These are phyloP conservation scores for Leccinum imitatum DNA, from an alignment of 768 basidiomycete species.

Conservation along the genomic window DNA sequence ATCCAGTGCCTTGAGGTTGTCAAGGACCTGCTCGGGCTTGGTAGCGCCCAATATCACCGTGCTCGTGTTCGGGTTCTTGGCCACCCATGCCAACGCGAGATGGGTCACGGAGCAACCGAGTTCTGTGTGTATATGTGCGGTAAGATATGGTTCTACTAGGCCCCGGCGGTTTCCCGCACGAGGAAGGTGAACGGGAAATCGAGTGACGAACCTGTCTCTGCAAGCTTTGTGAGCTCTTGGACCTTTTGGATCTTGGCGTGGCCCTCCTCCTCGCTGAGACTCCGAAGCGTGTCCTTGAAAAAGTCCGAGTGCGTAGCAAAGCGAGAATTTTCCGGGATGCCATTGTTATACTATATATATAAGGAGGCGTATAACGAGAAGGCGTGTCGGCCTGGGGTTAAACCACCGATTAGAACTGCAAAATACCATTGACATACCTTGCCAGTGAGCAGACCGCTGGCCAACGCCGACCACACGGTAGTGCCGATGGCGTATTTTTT, in stretches of 20 bases:
- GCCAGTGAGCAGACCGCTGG: conserved; percentile 54
- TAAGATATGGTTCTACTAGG: not conserved
- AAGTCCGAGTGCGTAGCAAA: conserved; percentile 47
- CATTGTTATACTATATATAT: conserved; percentile 44
- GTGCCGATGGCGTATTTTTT: conserved; percentile 47
- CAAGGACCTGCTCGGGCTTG: conserved; percentile 45
- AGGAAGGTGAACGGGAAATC: not conserved
- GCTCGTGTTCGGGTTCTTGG: conserved; percentile 48
- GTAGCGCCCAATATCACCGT: conserved; percentile 50
- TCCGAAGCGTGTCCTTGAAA: conserved; percentile 46
- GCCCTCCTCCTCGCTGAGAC: conserved; percentile 42
- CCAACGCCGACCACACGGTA: conserved; percentile 57
- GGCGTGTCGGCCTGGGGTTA: not conserved
- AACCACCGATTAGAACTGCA: not conserved
- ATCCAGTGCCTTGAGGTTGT: conserved; percentile 53
- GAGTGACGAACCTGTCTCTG: conserved; percentile 32
- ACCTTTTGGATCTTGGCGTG: conserved; percentile 49
- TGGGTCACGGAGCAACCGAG: conserved; percentile 49
- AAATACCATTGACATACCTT: conserved; percentile 36
- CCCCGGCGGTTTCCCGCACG: too few relatives aligned
- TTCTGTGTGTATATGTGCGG: conserved; percentile 23
- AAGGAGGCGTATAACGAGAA: not conserved
- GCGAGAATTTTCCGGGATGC: conserved; percentile 52
- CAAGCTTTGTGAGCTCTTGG: conserved; percentile 44
- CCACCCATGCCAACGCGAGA: conserved; percentile 58